A percentile compares a stretch with the other conserved stretches of the same genome.
phyloP scores from a whole-genome alignment of 2,329 filamentous ascomycete species.

The Daldinia sp. region DNA sequence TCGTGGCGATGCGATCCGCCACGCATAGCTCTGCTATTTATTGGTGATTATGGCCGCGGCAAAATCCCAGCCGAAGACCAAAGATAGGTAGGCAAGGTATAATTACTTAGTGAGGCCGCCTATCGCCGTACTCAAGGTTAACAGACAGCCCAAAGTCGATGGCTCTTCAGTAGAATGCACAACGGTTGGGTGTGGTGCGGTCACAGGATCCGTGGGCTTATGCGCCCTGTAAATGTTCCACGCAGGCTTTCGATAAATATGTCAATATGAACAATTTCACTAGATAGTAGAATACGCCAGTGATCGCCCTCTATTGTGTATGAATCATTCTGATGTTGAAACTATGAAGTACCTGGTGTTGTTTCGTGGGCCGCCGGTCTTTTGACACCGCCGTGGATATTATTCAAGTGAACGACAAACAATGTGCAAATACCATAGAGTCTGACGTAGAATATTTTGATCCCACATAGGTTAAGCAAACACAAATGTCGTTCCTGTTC shows the following conservation, averaged over 20 bases:
- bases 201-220: too few species aligned
- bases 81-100: background rate
- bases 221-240: background rate
- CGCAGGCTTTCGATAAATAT: background rate
- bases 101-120: background rate
- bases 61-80: background rate
- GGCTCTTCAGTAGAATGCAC: background rate
- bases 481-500: background rate
- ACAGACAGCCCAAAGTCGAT: background rate
- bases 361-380: background rate
- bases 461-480: background rate
- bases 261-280: too few species aligned
- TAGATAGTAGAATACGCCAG: background rate
- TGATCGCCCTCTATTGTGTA: background rate
- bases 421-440: background rate
- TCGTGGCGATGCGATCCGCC: background rate
- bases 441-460: background rate
- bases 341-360: background rate
- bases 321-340: background rate
- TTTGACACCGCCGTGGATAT: background rate
- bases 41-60: background rate
- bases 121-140: background rate
- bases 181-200: background rate
- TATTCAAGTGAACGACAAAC: background rate
- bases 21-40: background rate